Conservation (phyloP, 2,329 filamentous ascomycete species). For the Teratosphaeria nubilosa region DNA sequence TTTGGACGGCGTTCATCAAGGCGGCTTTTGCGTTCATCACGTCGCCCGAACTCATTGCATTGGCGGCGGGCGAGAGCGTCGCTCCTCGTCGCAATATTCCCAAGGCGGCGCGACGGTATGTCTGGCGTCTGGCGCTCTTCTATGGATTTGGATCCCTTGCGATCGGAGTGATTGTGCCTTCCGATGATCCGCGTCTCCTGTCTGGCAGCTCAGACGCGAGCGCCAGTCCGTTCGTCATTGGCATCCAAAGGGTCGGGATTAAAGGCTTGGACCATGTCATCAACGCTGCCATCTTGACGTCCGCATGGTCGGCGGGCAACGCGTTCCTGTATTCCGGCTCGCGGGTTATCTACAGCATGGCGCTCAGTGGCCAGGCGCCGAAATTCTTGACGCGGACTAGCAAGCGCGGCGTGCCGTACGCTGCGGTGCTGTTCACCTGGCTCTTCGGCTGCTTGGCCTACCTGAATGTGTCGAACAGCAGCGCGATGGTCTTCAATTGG, state of each 20-base stretch:
- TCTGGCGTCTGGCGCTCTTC: conserved; percentile 37
- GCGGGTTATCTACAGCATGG: conserved; percentile 43
- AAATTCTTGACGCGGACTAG: conserved; percentile 33
- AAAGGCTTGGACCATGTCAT: conserved; percentile 44
- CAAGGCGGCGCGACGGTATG: conserved; percentile 32
- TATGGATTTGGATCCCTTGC: conserved; percentile 31
- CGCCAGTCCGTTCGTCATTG: conserved; percentile 48
- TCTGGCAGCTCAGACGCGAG: conserved; percentile 24
- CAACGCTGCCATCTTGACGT: conserved; percentile 59
- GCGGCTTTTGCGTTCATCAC: conserved; percentile 25
- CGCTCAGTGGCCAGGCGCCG: conserved; percentile 57
- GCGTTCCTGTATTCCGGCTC: conserved; percentile 44
- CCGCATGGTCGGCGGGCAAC: conserved; percentile 50
- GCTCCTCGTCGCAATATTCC: conserved; percentile 19
- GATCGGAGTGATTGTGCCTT: conserved; percentile 31
- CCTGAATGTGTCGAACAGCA: conserved; percentile 27
- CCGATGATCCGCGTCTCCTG: conserved; percentile 27
- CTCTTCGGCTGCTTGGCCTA: conserved; percentile 27
- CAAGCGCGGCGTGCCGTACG: conserved; percentile 44
- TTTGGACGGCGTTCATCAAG: conserved; percentile 27
- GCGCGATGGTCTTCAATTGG: conserved; percentile 31
- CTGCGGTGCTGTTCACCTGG: conserved; percentile 34
- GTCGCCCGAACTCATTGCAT: conserved; percentile 39
- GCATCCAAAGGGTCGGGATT: conserved; percentile 51
- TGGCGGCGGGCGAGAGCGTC: conserved; percentile 18